phyloP scores from a whole-genome alignment of 257 asterid genomes.

The Penstemon davidsonii region DNA sequence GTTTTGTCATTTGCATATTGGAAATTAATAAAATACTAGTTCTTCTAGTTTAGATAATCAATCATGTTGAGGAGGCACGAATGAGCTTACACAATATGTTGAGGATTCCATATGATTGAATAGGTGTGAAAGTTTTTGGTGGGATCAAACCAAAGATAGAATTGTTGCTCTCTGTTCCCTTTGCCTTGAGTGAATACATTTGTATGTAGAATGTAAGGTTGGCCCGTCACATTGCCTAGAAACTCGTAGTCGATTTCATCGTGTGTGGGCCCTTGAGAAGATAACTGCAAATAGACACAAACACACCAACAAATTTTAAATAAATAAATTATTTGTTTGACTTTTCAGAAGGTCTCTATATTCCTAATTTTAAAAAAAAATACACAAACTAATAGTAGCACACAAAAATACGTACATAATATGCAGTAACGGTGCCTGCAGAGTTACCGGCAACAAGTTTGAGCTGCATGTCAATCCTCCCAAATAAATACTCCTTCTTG shows the following conservation, averaged over 20 bases:
- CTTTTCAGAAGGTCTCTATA: neutral
- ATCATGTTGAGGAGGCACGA: too few species aligned
- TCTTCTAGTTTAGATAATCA: neutral
- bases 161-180: constrained; percentile 81
- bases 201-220: constrained; percentile 79
- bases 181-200: constrained; percentile 70
- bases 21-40: neutral
- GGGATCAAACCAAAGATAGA: constrained; percentile 86
- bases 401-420: constrained; percentile 38
- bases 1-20: neutral
- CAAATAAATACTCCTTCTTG: constrained; percentile 56
- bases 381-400: neutral
- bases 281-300: constrained; percentile 44
- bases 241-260: constrained; percentile 91
- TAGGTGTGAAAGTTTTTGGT: constrained; percentile 80
- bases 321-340: too few species aligned
- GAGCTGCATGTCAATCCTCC: constrained; percentile 68
- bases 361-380: neutral
- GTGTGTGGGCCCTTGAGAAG: constrained; percentile 79
- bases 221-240: constrained; percentile 62
- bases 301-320: neutral
- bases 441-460: constrained; percentile 70
- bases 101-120: constrained; percentile 66
- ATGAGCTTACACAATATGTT: constrained; percentile 60
- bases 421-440: constrained; percentile 72